A percentile compares a stretch with the other conserved stretches of the same genome.
phyloP scores from a whole-genome alignment of 371 early-diverging fungal species.

The Mucor racemosus region DNA sequence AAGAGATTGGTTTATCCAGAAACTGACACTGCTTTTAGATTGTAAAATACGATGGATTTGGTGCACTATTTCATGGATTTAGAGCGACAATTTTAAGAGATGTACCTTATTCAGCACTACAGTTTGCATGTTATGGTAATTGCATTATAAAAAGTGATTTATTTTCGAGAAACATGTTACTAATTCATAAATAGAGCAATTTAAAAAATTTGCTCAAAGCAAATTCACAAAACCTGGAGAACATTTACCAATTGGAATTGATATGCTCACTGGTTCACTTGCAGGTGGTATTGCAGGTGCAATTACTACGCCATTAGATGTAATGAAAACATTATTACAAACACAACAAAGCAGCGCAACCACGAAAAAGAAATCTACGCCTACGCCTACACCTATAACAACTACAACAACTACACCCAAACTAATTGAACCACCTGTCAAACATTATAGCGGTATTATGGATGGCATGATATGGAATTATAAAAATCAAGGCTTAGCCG shows the following conservation, averaged over 20 bases:
- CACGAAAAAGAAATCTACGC: constrained; percentile 20
- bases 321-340: constrained; percentile 72
- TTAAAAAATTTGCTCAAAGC: constrained; percentile 50
- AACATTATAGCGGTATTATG: constrained; percentile 67
- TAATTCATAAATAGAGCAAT: constrained; percentile 39
- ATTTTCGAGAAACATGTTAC: too few relatives aligned
- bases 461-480: constrained; percentile 69
- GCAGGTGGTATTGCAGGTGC: constrained; percentile 76
- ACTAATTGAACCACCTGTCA: constrained; percentile 25
- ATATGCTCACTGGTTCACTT: constrained; percentile 63
- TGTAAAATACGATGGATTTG: constrained; percentile 65
- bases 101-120: constrained; percentile 75
- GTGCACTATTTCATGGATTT: constrained; percentile 72
- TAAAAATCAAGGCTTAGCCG: constrained; percentile 63
- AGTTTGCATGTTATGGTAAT: constrained; percentile 75
- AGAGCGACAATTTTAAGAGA: constrained; percentile 71
- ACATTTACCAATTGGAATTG: constrained; percentile 55
- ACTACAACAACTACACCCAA: constrained; percentile 12
- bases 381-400: constrained; percentile 8
- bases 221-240: constrained; percentile 33
- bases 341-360: constrained; percentile 56
- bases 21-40: constrained; percentile 43
- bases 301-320: constrained; percentile 72
- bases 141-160: neutral
- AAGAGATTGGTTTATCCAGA: neutral